phyloP scores from a whole-genome alignment of 2,329 filamentous ascomycete genomes.

The Alternaria tenuissima region DNA sequence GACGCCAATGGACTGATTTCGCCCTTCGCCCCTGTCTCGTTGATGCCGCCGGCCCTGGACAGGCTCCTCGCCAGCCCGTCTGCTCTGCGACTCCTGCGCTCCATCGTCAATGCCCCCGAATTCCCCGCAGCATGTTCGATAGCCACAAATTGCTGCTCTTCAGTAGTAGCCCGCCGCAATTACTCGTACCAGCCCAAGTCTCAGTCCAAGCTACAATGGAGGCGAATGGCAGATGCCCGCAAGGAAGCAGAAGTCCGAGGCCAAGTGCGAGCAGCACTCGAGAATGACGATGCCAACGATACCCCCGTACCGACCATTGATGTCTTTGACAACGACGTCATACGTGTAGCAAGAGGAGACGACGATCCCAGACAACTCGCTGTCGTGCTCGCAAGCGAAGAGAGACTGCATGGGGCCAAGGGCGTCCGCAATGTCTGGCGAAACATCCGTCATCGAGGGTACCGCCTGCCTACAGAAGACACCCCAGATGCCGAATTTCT shows the following conservation, averaged over 20 bases:
- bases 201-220: slow-evolving; percentile 20
- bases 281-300: slow-evolving; percentile 13
- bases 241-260: slow-evolving; percentile 13
- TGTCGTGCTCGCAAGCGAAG: slow-evolving; percentile 51
- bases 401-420: slow-evolving; percentile 51
- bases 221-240: slow-evolving; percentile 21
- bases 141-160: slow-evolving; percentile 25
- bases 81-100: slow-evolving; percentile 51
- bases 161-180: slow-evolving; percentile 21
- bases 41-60: slow-evolving; percentile 57
- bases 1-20: slow-evolving; percentile 34
- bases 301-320: slow-evolving; percentile 1
- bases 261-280: slow-evolving; percentile 17
- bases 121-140: slow-evolving; percentile 29
- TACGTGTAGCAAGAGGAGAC: slow-evolving; percentile 1
- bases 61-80: slow-evolving; percentile 57
- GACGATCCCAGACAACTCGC: slow-evolving; percentile 45
- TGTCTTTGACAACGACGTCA: background rate
- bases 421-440: slow-evolving; percentile 58
- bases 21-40: slow-evolving; percentile 26
- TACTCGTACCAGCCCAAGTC: slow-evolving; percentile 19
- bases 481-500: slow-evolving; percentile 51
- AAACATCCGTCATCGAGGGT: slow-evolving; percentile 45
- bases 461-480: slow-evolving; percentile 53
- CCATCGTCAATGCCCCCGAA: slow-evolving; percentile 38